Evolutionary conservation across 139 green algal species (phyloP).

Genomic region (Pseudopediastrum boryanum): DNA sequence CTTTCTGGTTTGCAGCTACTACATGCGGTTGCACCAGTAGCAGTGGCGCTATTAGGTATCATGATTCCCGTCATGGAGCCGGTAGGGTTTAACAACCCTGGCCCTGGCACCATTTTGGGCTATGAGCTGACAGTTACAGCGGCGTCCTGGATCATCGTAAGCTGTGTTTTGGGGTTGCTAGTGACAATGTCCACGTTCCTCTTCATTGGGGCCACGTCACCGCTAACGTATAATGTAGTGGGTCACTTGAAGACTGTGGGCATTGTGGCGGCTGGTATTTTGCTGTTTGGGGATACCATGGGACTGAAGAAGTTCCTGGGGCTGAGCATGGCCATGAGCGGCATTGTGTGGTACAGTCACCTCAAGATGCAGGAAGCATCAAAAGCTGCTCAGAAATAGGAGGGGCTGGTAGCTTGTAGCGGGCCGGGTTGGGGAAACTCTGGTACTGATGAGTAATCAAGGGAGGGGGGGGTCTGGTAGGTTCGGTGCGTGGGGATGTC

Average conservation of each 20-base stretch:
- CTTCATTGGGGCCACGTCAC: constrained; percentile 64
- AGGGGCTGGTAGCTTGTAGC: too few relatives aligned
- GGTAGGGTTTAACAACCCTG: constrained; percentile 14
- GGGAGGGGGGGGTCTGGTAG: too few relatives aligned
- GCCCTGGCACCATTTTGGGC: constrained; percentile 37
- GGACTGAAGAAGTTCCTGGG: constrained; percentile 57
- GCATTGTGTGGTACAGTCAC: constrained; percentile 61
- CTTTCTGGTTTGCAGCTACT: constrained; percentile 61
- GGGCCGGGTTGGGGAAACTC: too few relatives aligned
- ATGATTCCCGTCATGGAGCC: constrained; percentile 42
- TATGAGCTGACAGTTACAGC: constrained; percentile 20
- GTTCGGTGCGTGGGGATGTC: too few relatives aligned
- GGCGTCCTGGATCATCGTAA: constrained; percentile 14
- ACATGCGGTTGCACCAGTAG: constrained; percentile 37
- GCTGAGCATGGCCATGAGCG: constrained; percentile 62
- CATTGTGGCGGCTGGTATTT: constrained; percentile 64
- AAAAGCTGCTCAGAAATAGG: too few relatives aligned
- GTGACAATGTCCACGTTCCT: constrained; percentile 82
- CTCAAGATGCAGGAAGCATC: constrained; percentile 7
- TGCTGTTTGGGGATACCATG: constrained; percentile 65
- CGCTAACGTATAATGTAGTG: constrained; percentile 86
- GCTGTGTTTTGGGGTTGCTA: constrained; percentile 46
- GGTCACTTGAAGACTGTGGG: constrained; percentile 72
- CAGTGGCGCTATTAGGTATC: constrained; percentile 26
- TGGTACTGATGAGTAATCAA: too few relatives aligned